Percentiles rank a stretch among this genome's conserved stretches.
Conservation (phyloP, 2,329 filamentous ascomycete genomes). For the Graphilbum fragrans region DNA sequence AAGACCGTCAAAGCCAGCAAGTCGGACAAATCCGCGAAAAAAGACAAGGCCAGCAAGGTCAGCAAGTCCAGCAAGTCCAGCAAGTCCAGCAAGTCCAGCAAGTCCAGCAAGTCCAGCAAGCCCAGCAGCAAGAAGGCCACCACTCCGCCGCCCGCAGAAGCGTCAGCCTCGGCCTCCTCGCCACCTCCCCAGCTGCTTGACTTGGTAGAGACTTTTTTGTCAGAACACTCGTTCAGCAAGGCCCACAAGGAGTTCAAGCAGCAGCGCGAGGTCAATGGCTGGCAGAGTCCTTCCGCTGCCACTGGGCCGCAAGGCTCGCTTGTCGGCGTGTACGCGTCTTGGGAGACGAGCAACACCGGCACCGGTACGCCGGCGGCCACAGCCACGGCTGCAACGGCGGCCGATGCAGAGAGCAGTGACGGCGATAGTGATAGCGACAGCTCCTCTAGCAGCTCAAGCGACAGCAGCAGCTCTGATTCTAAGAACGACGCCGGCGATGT, state of each 20-base stretch:
- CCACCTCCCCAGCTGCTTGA: slow-evolving; percentile 51
- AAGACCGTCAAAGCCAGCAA: slow-evolving; percentile 5
- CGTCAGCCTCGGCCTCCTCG: slow-evolving; percentile 12
- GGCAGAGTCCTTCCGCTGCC: slow-evolving; percentile 18
- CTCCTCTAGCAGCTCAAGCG: neutral
- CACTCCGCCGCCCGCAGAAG: slow-evolving; percentile 3
- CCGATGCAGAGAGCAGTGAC: neutral
- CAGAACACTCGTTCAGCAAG: slow-evolving; percentile 49
- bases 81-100: slow-evolving; percentile 2
- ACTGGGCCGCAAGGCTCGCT: slow-evolving; percentile 21
- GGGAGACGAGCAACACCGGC: slow-evolving; percentile 26
- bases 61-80: slow-evolving; percentile 5
- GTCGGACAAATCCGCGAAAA: slow-evolving; percentile 6
- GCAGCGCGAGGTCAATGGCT: slow-evolving; percentile 44
- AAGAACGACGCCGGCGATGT: slow-evolving; percentile 23
- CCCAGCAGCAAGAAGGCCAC: slow-evolving; percentile 1
- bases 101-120: slow-evolving; percentile 2
- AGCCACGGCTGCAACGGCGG: slow-evolving; percentile 13
- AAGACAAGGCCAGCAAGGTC: slow-evolving; percentile 1
- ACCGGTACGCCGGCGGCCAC: too few species aligned
- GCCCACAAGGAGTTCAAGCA: slow-evolving; percentile 51
- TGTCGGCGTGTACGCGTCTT: slow-evolving; percentile 36
- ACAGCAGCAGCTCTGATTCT: slow-evolving; percentile 16
- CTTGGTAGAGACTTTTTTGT: slow-evolving; percentile 54
- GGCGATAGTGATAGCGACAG: neutral